phyloP scores from a whole-genome alignment of 345 rosid species.

The Moringa oleifera region DNA sequence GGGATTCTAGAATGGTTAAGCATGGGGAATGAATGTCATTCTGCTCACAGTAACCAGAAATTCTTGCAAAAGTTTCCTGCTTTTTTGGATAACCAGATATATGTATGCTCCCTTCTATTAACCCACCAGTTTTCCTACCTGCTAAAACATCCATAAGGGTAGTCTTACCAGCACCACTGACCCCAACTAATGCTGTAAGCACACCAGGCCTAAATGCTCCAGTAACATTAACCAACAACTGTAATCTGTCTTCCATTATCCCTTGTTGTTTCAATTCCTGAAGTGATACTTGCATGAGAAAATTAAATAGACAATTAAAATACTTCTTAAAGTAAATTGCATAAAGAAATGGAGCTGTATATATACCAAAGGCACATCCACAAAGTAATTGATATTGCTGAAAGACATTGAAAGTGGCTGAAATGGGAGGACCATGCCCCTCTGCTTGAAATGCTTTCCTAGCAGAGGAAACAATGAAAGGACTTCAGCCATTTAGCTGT shows the following conservation, averaged over 20 bases:
- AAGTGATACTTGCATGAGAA: conserved; percentile 17
- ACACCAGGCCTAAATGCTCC: conserved; percentile 94
- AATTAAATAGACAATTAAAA: conserved; percentile 7
- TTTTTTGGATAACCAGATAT: conserved; percentile 88
- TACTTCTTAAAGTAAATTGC: conserved; percentile 8
- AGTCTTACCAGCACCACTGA: conserved; percentile 98
- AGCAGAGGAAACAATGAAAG: conserved; percentile 17
- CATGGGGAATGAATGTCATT: conserved; percentile 97
- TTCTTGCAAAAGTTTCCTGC: conserved; percentile 93
- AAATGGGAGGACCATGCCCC: conserved; percentile 99
- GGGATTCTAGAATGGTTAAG: conserved; percentile 85
- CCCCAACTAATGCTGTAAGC: conserved; percentile 94
- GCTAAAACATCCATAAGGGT: conserved; percentile 99
- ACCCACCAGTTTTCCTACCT: conserved; percentile 94
- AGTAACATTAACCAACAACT: conserved; percentile 78
- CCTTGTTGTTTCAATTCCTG: conserved; percentile 97
- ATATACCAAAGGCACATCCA: conserved; percentile 83
- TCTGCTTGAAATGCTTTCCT: conserved; percentile 85
- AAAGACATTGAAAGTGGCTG: conserved; percentile 91
- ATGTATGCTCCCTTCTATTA: conserved; percentile 73
- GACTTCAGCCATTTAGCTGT: conserved; percentile 7
- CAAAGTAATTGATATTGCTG: conserved; percentile 80
- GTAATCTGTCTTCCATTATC: conserved; percentile 72
- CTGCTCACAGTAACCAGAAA: conserved; percentile 98
- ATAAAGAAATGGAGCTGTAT: conserved; percentile 10